A percentile compares a stretch with the other conserved stretches of the same genome.
These are phyloP conservation scores for Stagonosporopsis chrysanthemi DNA, from an alignment of 2,329 filamentous ascomycete genomes.

Conservation along the genomic window DNA sequence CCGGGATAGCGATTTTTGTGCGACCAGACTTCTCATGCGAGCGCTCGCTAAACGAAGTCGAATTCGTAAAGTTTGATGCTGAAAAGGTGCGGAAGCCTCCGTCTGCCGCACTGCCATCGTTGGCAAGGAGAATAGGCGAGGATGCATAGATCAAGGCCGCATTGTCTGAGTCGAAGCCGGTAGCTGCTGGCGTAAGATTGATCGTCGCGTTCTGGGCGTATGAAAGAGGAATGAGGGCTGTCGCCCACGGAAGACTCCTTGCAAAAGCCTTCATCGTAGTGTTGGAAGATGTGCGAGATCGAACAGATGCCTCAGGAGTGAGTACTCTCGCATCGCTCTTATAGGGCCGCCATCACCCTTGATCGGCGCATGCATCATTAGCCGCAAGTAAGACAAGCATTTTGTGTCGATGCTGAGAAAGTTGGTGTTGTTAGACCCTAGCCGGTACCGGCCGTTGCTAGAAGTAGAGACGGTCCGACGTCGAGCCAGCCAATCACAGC, in stretches of 20 bases:
- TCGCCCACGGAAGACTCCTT: slow-evolving; percentile 14
- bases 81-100: slow-evolving; percentile 37
- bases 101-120: slow-evolving; percentile 40
- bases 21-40: slow-evolving; percentile 35
- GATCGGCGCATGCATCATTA: slow-evolving; percentile 4
- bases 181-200: slow-evolving; percentile 31
- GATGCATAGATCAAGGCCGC: slow-evolving; percentile 36
- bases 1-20: slow-evolving; percentile 37
- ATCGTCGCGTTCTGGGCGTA: slow-evolving; percentile 30
- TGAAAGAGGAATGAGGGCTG: slow-evolving; percentile 7
- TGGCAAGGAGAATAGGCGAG: slow-evolving; percentile 31
- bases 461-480: slow-evolving; percentile 18
- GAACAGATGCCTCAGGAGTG: not conserved
- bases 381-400: slow-evolving; percentile 3
- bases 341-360: not conserved
- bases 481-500: slow-evolving; percentile 20
- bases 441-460: slow-evolving; percentile 14
- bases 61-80: slow-evolving; percentile 16
- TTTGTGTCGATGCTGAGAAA: slow-evolving; percentile 9
- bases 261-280: slow-evolving; percentile 4
- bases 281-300: not conserved
- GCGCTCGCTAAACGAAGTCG: slow-evolving; percentile 20
- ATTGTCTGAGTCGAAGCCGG: slow-evolving; percentile 39
- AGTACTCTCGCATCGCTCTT: not conserved
- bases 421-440: slow-evolving; percentile 1